These are phyloP conservation scores for Irpex lacteus DNA, from an alignment of 1,284 basidiomycete genomes.

Conservation along the genomic window DNA sequence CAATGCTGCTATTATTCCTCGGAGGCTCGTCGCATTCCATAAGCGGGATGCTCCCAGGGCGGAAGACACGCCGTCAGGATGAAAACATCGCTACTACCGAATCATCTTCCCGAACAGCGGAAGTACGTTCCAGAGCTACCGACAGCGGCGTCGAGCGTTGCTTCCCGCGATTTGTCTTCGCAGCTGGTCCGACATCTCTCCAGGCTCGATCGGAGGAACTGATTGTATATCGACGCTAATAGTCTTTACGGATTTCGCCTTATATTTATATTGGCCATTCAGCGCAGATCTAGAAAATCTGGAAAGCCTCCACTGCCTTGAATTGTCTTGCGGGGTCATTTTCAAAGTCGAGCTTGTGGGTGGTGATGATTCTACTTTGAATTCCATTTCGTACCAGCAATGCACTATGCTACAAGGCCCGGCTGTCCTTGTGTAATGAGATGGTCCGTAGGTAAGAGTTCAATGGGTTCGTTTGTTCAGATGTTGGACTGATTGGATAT, in stretches of 20 bases:
- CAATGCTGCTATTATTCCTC: not conserved
- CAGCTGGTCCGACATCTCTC: slow-evolving; percentile 12
- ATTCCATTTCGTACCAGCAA: not conserved
- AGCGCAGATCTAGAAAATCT: slow-evolving; percentile 1
- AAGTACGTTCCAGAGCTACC: not conserved
- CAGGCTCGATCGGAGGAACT: slow-evolving; percentile 4
- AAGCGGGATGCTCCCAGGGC: not conserved
- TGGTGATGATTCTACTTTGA: not conserved
- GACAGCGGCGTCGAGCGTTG: not conserved
- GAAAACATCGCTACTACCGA: not conserved
- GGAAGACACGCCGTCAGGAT: not conserved
- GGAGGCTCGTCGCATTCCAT: not conserved
- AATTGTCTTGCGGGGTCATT: not conserved
- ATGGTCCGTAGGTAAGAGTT: too few relatives aligned
- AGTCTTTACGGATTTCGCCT: not conserved
- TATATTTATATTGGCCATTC: not conserved
- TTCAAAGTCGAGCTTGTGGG: not conserved
- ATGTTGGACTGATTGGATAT: too few relatives aligned
- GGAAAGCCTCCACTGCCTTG: not conserved
- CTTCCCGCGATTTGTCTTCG: slow-evolving; percentile 3
- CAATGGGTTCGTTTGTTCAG: too few relatives aligned
- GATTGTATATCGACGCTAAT: not conserved
- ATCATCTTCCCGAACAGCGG: not conserved
- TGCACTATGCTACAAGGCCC: not conserved
- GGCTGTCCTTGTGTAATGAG: too few relatives aligned